Evolutionary conservation across 2,329 filamentous ascomycete species (phyloP).

Genomic region (Nothopassalora personata): DNA sequence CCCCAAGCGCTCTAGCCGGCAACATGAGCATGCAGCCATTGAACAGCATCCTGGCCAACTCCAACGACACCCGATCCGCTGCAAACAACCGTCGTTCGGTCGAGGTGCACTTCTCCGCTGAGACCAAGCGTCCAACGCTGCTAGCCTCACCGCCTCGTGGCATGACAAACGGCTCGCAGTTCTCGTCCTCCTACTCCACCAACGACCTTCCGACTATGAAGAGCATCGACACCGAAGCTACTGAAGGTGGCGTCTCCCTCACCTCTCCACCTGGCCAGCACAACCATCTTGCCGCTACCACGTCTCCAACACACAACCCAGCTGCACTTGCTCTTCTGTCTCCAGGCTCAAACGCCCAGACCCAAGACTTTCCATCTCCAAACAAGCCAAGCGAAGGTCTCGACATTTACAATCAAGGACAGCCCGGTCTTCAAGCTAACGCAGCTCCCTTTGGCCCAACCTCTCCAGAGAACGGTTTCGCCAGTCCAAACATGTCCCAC

Average conservation of each 20-base stretch:
- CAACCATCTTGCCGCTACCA: slow-evolving; percentile 19
- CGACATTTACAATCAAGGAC: slow-evolving; percentile 54
- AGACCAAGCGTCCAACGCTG: slow-evolving; percentile 43
- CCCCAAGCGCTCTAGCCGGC: slow-evolving; percentile 32
- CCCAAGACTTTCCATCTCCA: slow-evolving; percentile 60
- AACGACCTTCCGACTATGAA: slow-evolving; percentile 86
- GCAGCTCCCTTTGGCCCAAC: slow-evolving; percentile 70
- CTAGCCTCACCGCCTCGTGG: slow-evolving; percentile 56
- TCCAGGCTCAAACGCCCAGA: slow-evolving; percentile 57
- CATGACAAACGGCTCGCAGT: slow-evolving; percentile 57
- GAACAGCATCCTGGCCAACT: slow-evolving; percentile 36
- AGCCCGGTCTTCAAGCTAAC: slow-evolving; percentile 72
- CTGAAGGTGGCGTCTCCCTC: slow-evolving; percentile 35
- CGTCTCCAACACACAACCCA: slow-evolving; percentile 46
- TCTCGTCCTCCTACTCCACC: slow-evolving; percentile 83
- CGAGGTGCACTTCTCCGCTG: slow-evolving; percentile 42
- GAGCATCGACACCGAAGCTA: slow-evolving; percentile 48
- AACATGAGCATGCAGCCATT: slow-evolving; percentile 32
- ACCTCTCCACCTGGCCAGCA: slow-evolving; percentile 25
- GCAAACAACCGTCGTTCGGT: slow-evolving; percentile 44
- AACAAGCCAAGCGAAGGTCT: slow-evolving; percentile 44
- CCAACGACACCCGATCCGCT: slow-evolving; percentile 38
- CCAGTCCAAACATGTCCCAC: slow-evolving; percentile 26
- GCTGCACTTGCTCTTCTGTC: slow-evolving; percentile 73
- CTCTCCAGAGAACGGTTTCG: slow-evolving; percentile 31